Evolutionary conservation across 2,329 filamentous ascomycete genomes (phyloP), one percentile per base, ranked within the genome.

Genomic region (Sclerotinia sclerotiorum): DNA sequence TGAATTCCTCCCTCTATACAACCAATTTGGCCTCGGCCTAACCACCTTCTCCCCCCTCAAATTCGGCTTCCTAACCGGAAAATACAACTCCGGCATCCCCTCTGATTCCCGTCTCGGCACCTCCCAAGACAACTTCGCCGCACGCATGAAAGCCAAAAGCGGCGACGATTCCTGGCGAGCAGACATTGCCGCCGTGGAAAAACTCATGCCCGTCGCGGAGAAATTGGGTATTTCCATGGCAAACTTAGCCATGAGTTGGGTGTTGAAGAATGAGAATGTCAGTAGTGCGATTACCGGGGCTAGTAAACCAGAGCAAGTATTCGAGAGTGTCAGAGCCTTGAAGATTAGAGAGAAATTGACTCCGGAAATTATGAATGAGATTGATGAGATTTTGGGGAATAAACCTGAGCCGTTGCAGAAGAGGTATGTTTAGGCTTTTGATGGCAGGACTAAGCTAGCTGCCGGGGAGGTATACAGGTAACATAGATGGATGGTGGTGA

Each of bases 51-150:
- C 84, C 3, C 88, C 88, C 1, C 79, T 91, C 24, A 83, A 84
- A 71, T 80, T 81, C 63, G 88, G 88, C 27, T 82, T 90, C 69
- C 79, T 90, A 70, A 87, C 87, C 0, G 88, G 88, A 58, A 90
- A 90, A 78, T 90, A 90, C 79, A 88, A 86, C 76, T 79, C 88
- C 72, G 86, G 85, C 39, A 84, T 89, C 52, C 87, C 87, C 5
- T 79, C 83, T 5, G 84, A 84, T 70, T 87, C 85, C n/a, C 81
- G 88, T 39, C 81, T 89, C 69, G 83, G 83, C 17, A 82, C 83
- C 73, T 80, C 84, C 64, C 83, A 88, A 70, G 80, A 84, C 77
- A 77, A 80, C 46, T 85, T 82, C 15, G 81, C 80, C 69, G 80
- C 82, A 75, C 72, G 74, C 46, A 78, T 80, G 77, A 78, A 78